Conservation (phyloP, 2,329 filamentous ascomycete genomes). For the Trichoderma atroviride region DNA sequence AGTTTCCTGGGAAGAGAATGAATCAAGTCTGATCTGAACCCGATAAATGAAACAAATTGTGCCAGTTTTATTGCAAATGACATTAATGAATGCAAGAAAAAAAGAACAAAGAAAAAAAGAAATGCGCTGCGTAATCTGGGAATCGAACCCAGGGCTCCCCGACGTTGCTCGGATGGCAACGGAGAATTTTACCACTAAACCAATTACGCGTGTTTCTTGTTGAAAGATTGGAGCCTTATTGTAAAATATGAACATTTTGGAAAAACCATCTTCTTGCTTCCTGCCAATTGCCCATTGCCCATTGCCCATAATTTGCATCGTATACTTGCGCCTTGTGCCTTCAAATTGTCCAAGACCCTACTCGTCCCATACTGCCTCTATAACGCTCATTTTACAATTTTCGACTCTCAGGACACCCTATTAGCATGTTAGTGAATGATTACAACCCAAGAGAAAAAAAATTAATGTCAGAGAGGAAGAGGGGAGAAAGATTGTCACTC, state of each 20-base stretch:
- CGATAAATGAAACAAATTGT: not conserved
- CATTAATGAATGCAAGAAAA: not conserved
- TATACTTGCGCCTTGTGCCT: not conserved
- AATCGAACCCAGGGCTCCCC: slow-evolving; percentile 42
- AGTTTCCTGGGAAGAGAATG: not conserved
- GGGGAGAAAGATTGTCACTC: not conserved
- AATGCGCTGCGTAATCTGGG: slow-evolving; percentile 31
- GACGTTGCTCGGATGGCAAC: slow-evolving; percentile 38
- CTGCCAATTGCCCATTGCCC: too few relatives aligned
- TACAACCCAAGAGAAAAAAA: not conserved
- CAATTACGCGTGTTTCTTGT: slow-evolving; percentile 25
- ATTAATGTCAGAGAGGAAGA: too few relatives aligned
- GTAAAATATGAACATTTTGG: not conserved
- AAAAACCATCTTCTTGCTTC: not conserved
- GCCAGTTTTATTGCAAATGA: too few relatives aligned
- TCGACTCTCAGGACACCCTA: slow-evolving; percentile 46
- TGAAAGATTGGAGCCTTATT: fast-evolving
- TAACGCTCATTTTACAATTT: slow-evolving; percentile 51
- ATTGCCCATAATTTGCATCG: not conserved
- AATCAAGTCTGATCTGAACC: not conserved
- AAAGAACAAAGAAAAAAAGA: not conserved
- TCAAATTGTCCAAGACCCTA: slow-evolving; percentile 19
- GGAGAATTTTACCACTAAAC: slow-evolving; percentile 41
- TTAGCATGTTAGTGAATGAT: not conserved
- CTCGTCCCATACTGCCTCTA: slow-evolving; percentile 53